These are phyloP conservation scores for Ehretia macrophylla DNA, from an alignment of 257 asterid genomes.

Conservation along the genomic window DNA sequence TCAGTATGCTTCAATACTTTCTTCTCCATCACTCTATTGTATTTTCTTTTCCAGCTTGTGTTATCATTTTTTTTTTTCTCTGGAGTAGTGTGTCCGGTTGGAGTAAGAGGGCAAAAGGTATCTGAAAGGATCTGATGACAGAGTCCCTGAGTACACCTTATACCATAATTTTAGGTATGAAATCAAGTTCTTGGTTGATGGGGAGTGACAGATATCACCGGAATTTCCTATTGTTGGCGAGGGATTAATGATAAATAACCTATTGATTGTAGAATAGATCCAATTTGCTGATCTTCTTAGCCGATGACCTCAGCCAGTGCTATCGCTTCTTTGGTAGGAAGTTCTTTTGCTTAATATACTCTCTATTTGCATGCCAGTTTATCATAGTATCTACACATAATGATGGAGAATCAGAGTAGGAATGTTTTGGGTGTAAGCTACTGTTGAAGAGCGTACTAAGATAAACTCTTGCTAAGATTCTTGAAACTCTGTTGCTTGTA, in stretches of 20 bases:
- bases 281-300: slow-evolving; percentile 1
- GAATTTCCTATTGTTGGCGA: slow-evolving; percentile 75
- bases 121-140: no score
- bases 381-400: no score
- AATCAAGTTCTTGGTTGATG: slow-evolving; percentile 80
- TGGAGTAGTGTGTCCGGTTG: no score
- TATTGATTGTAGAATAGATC: slow-evolving; percentile 63
- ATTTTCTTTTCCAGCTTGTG: neutral
- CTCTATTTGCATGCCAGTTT: neutral
- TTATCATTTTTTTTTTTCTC: neutral
- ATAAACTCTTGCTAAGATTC: no score
- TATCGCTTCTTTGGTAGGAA: neutral
- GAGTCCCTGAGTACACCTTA: neutral
- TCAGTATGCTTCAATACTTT: slow-evolving; percentile 21
- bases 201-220: slow-evolving; percentile 74
- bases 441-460: neutral
- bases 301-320: neutral
- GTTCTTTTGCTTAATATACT: neutral
- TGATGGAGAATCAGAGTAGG: no score
- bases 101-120: no score
- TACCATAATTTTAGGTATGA: slow-evolving; percentile 42
- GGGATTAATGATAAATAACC: slow-evolving; percentile 71
- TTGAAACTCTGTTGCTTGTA: no score
- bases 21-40: no score
- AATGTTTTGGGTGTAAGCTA: neutral